These are phyloP conservation scores for Isabelozyma gotoi DNA, from an alignment of 805 yeast species.

Conservation along the genomic window DNA sequence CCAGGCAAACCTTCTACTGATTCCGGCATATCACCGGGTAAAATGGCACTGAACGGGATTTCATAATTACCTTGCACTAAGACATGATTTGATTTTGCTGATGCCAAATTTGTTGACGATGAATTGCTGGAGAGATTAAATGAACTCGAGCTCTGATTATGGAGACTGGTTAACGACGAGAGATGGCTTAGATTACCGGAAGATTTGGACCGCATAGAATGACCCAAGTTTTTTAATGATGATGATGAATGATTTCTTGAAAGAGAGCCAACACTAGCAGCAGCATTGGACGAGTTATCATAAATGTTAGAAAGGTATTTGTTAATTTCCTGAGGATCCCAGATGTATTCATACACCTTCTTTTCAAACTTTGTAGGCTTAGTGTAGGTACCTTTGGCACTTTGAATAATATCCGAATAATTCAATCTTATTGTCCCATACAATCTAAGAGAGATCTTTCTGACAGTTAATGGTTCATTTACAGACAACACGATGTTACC, in stretches of 20 bases:
- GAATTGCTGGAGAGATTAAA: constrained; percentile 19
- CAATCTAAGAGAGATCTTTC: constrained; percentile 60
- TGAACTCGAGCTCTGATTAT: constrained; percentile 4
- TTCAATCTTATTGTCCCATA: constrained; percentile 66
- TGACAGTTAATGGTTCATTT: constrained; percentile 70
- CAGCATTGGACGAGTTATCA: constrained; percentile 16
- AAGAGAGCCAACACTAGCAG: constrained; percentile 21
- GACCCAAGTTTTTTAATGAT: constrained; percentile 40
- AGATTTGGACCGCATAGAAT: constrained; percentile 35
- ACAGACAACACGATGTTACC: constrained; percentile 80
- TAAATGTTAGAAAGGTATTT: constrained; percentile 34
- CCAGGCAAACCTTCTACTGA: constrained; percentile 88
- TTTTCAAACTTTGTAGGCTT: constrained; percentile 56
- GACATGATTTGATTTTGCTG: constrained; percentile 26
- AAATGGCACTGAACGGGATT: constrained; percentile 79
- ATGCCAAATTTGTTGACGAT: constrained; percentile 10
- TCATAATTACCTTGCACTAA: constrained; percentile 80
- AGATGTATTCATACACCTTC: constrained; percentile 68
- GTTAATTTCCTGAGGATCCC: constrained; percentile 69
- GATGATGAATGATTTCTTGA: constrained; percentile 43
- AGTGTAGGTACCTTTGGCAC: constrained; percentile 44
- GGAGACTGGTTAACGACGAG: constrained; percentile 16
- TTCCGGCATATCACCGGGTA: constrained; percentile 85
- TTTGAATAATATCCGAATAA: constrained; percentile 56
- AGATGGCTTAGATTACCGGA: constrained; percentile 16